These are phyloP conservation scores for Silene vulgaris DNA, from an alignment of 179 eudicot species.

Conservation along the genomic window DNA sequence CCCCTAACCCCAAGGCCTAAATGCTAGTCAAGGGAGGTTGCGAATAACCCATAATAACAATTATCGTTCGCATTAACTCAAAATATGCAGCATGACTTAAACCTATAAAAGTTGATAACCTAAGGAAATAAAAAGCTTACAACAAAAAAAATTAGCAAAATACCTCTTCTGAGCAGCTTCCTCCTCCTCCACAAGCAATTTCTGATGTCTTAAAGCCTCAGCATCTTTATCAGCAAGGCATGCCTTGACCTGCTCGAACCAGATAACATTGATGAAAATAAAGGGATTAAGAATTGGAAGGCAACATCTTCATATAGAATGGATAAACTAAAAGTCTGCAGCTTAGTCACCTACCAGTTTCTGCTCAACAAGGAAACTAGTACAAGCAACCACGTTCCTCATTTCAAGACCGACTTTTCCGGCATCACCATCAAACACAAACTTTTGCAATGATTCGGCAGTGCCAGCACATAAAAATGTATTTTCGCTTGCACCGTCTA, in stretches of 20 bases:
- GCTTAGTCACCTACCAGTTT: constrained; percentile 54
- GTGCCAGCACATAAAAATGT: constrained; percentile 93
- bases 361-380: constrained; percentile 87
- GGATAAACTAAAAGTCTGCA: neutral
- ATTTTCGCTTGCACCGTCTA: constrained; percentile 91
- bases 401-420: constrained; percentile 72
- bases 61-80: neutral
- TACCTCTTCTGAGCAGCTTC: constrained; percentile 98
- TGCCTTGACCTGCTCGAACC: constrained; percentile 59
- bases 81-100: neutral
- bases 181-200: constrained; percentile 95
- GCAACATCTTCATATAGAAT: neutral
- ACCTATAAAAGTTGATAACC: neutral
- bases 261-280: neutral
- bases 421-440: constrained; percentile 80
- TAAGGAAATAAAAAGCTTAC: neutral
- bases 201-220: constrained; percentile 89
- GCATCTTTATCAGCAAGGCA: constrained; percentile 95
- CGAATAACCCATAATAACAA: neutral
- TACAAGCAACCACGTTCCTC: constrained; percentile 78
- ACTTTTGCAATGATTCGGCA: constrained; percentile 72
- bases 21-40: no score
- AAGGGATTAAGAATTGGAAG: neutral
- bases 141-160: constrained; percentile 12
- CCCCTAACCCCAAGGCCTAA: neutral